Conservation (phyloP, 495 filamentous ascomycete species). For the Aspergillus campestris region DNA sequence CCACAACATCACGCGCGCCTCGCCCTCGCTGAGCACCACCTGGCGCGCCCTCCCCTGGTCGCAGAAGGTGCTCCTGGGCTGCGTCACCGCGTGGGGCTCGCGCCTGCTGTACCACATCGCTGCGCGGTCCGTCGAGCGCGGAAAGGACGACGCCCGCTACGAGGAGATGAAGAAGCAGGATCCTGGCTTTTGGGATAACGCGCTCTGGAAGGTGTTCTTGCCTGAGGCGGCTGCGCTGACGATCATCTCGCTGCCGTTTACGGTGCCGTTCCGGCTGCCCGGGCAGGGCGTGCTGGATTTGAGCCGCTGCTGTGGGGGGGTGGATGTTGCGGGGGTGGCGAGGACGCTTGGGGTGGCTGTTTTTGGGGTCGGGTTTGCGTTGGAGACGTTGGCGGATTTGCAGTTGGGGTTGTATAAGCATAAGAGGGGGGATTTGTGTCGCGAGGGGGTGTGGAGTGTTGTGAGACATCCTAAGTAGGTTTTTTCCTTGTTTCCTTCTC, state of each 20-base stretch:
- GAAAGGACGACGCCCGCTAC: constrained; percentile 48
- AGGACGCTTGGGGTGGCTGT: constrained; percentile 44
- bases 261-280: constrained; percentile 38
- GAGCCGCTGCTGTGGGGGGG: neutral
- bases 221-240: constrained; percentile 45
- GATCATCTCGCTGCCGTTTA: constrained; percentile 47
- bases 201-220: constrained; percentile 40
- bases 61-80: constrained; percentile 42
- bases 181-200: constrained; percentile 44
- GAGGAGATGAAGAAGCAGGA: constrained; percentile 35
- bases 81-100: constrained; percentile 47
- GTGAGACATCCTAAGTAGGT: constrained; percentile 55
- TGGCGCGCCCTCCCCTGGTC: constrained; percentile 38
- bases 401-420: constrained; percentile 37
- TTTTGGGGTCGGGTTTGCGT: constrained; percentile 43
- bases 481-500: neutral
- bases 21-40: constrained; percentile 13
- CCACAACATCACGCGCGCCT: constrained; percentile 25
- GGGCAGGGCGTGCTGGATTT: constrained; percentile 4
- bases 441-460: constrained; percentile 50
- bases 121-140: constrained; percentile 31
- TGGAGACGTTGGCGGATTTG: constrained; percentile 47
- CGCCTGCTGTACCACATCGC: constrained; percentile 46
- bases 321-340: constrained; percentile 9
- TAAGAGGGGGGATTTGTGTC: constrained; percentile 29